phyloP scores from a whole-genome alignment of 495 filamentous ascomycete species.

The Xylaria grammica region DNA sequence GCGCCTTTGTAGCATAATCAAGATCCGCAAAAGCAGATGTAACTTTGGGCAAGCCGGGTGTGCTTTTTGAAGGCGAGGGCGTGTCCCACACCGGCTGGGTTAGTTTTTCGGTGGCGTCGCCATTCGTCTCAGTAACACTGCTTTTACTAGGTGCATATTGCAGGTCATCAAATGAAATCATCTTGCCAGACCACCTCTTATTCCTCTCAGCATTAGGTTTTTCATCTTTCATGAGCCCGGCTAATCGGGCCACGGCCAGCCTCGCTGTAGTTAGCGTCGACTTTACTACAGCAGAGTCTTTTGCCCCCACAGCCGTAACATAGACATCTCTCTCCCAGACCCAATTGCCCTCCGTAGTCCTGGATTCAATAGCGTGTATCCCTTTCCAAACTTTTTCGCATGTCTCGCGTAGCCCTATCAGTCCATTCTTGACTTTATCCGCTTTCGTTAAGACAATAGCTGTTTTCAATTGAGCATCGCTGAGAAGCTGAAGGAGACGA shows the following conservation, averaged over 20 bases:
- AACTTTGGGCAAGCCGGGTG: not conserved
- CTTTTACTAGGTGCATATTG: slow-evolving; percentile 21
- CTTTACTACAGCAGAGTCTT: slow-evolving; percentile 26
- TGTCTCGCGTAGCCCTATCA: slow-evolving; percentile 40
- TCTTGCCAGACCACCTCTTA: slow-evolving; percentile 32
- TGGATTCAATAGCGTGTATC: slow-evolving; percentile 40
- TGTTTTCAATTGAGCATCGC: slow-evolving; percentile 67
- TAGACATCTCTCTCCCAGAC: slow-evolving; percentile 54
- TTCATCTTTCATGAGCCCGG: slow-evolving; percentile 41
- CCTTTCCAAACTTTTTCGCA: slow-evolving; percentile 44
- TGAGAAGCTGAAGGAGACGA: slow-evolving; percentile 67
- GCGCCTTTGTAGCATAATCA: slow-evolving; percentile 14
- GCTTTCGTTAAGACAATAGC: slow-evolving; percentile 85
- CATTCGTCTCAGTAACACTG: not conserved
- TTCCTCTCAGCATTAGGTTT: slow-evolving; percentile 24
- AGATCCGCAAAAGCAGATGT: slow-evolving; percentile 18
- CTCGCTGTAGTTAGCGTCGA: slow-evolving; percentile 40
- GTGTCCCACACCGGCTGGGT: not conserved
- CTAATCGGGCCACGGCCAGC: slow-evolving; percentile 47
- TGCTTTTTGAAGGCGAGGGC: not conserved
- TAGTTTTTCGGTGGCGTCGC: not conserved
- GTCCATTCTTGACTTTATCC: slow-evolving; percentile 56
- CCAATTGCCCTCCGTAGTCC: slow-evolving; percentile 41
- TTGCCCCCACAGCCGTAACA: slow-evolving; percentile 53
- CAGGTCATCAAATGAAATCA: slow-evolving; percentile 36